Evolutionary conservation across 306 rosid genomes (phyloP).

Genomic region (barrel medic (Medicago truncatula)): DNA sequence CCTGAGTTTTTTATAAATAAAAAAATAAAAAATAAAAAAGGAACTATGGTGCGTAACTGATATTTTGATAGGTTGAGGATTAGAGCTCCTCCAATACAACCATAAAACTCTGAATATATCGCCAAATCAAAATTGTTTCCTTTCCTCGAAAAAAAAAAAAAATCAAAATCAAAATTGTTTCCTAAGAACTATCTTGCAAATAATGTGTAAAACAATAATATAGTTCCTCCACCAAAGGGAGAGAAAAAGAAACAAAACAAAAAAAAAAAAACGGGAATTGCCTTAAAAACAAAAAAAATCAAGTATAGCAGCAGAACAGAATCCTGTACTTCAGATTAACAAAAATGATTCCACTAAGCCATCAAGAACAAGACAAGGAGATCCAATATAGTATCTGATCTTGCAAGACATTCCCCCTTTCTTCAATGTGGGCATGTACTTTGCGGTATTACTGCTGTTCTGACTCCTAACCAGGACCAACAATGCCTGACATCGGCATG

Average conservation of each 20-base stretch:
- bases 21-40: no score
- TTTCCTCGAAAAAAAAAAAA: no score
- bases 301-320: conserved; percentile 3
- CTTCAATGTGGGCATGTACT: conserved; percentile 15
- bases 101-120: neutral
- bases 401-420: neutral
- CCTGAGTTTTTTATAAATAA: no score
- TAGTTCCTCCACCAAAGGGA: neutral
- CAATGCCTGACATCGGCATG: neutral
- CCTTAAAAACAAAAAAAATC: neutral
- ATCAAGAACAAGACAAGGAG: neutral
- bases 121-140: neutral
- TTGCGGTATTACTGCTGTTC: neutral
- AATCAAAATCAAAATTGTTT: neutral
- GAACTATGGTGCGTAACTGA: no score
- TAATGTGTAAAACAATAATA: neutral
- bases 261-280: neutral
- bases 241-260: no score
- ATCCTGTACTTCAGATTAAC: conserved; percentile 11
- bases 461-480: conserved; percentile 8
- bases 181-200: neutral
- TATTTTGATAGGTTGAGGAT: neutral
- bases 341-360: neutral
- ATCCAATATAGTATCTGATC: neutral
- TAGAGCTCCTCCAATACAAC: neutral